Conservation (phyloP, 2,329 filamentous ascomycete genomes). For the Uncinocarpus reesii region DNA sequence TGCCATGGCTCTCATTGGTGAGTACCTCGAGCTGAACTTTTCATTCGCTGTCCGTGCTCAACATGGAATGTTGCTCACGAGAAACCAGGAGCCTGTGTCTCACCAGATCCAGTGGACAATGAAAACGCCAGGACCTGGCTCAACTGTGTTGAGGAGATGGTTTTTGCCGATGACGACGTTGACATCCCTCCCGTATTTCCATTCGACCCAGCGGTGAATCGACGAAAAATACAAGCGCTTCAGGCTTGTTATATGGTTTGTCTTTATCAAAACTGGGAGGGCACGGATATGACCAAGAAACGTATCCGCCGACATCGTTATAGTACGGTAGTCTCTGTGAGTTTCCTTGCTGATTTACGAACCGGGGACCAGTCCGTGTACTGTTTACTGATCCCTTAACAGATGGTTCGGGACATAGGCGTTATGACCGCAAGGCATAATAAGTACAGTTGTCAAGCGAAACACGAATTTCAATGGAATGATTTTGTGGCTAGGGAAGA, state of each 20-base stretch:
- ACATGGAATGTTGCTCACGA: background rate
- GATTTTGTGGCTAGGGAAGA: conserved; percentile 1
- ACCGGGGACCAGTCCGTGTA: background rate
- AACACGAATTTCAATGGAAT: conserved; percentile 5
- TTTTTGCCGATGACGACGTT: conserved; percentile 5
- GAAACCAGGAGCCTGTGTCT: background rate
- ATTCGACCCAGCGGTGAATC: background rate
- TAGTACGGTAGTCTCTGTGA: background rate
- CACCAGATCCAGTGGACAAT: background rate
- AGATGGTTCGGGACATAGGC: conserved; percentile 2
- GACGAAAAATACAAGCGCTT: conserved; percentile 4
- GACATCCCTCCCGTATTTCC: conserved; percentile 1
- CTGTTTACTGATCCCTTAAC: background rate
- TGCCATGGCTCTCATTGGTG: conserved; percentile 1
- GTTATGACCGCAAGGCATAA: background rate
- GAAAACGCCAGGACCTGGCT: conserved; percentile 4
- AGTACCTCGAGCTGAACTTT: background rate
- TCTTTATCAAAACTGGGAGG: conserved; percentile 5
- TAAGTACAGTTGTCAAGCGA: background rate
- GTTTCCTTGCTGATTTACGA: background rate
- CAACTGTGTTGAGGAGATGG: conserved; percentile 4
- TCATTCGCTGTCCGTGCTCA: background rate
- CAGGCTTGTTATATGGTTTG: conserved; percentile 7
- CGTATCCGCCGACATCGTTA: background rate
- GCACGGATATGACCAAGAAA: background rate